Evolutionary conservation across 805 yeast genomes (phyloP).

Genomic region (Zygotorulaspora florentina): DNA sequence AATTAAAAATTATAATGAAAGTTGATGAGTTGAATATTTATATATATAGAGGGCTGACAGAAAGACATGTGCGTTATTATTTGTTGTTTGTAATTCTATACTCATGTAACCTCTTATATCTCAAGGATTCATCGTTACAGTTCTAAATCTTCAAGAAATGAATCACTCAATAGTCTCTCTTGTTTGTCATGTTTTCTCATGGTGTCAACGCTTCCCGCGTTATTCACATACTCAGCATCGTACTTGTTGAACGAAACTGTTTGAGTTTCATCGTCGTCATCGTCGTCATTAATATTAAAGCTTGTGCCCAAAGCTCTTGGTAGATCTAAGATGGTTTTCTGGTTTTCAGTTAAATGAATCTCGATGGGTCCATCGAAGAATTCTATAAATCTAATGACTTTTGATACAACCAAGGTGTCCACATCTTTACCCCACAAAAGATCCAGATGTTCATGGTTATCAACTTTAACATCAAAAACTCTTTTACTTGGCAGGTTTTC

Average conservation of each 20-base stretch:
- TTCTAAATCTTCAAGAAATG: constrained; percentile 5
- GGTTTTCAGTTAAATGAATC: constrained; percentile 2
- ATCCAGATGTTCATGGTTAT: constrained; percentile 83
- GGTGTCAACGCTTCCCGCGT: constrained; percentile 3
- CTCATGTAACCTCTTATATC: not conserved
- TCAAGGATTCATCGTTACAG: not conserved
- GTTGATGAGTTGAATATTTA: not conserved
- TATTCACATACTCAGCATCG: constrained; percentile 5
- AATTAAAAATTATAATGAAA: not conserved
- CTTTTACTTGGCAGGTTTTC: constrained; percentile 54
- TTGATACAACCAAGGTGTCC: constrained; percentile 41
- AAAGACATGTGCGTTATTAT: too few relatives aligned
- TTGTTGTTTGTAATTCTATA: too few relatives aligned
- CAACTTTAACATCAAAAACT: constrained; percentile 53
- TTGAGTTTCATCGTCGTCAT: constrained; percentile 8
- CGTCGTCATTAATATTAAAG: constrained; percentile 1
- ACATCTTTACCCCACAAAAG: constrained; percentile 82
- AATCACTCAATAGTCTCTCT: constrained; percentile 5
- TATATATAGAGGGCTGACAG: too few relatives aligned
- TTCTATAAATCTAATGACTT: constrained; percentile 38
- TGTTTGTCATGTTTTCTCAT: constrained; percentile 3
- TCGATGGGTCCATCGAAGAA: constrained; percentile 24
- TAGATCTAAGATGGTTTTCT: not conserved
- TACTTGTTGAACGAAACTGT: constrained; percentile 4
- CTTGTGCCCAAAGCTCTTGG: constrained; percentile 2